These are phyloP conservation scores for Mytilinidion resinicola DNA, from an alignment of 495 filamentous ascomycete genomes.

Conservation along the genomic window DNA sequence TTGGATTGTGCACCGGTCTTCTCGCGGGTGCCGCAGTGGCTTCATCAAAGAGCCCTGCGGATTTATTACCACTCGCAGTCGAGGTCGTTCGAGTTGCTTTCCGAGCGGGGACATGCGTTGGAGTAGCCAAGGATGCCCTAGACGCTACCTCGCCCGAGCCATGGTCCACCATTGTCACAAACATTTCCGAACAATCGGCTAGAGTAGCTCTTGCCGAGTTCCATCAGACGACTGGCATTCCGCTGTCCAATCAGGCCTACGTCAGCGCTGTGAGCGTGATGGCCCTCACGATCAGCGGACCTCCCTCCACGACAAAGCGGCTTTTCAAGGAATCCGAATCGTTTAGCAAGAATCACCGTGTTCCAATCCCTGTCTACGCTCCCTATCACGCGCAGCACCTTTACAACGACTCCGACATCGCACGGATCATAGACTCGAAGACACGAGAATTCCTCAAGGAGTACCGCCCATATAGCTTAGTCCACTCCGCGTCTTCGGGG, in stretches of 20 bases:
- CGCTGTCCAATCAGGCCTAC: conserved; percentile 58
- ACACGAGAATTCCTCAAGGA: conserved; percentile 37
- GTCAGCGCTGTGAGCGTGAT: conserved; percentile 65
- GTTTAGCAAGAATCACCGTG: conserved; percentile 50
- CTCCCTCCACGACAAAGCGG: conserved; percentile 54
- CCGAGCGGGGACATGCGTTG: conserved; percentile 58
- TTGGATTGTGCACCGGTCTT: conserved; percentile 67
- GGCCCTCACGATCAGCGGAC: conserved; percentile 72
- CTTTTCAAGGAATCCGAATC: conserved; percentile 49
- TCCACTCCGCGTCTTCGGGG: conserved; percentile 39
- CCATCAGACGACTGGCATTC: conserved; percentile 51
- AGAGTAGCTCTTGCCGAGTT: conserved; percentile 45
- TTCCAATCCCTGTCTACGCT: conserved; percentile 65
- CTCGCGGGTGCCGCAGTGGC: conserved; percentile 67
- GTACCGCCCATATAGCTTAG: conserved; percentile 26
- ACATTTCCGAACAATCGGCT: conserved; percentile 41
- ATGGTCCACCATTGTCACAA: conserved; percentile 53
- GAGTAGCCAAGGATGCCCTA: conserved; percentile 45
- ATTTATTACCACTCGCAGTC: conserved; percentile 61
- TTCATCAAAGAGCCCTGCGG: conserved; percentile 58
- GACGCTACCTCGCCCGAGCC: conserved; percentile 45
- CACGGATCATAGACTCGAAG: conserved; percentile 49
- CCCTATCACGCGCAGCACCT: conserved; percentile 78
- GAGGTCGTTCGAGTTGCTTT: conserved; percentile 69
- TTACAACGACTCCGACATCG: conserved; percentile 54